phyloP scores from a whole-genome alignment of 805 yeast genomes.

The Cyberlindnera samutprakarnensis region DNA sequence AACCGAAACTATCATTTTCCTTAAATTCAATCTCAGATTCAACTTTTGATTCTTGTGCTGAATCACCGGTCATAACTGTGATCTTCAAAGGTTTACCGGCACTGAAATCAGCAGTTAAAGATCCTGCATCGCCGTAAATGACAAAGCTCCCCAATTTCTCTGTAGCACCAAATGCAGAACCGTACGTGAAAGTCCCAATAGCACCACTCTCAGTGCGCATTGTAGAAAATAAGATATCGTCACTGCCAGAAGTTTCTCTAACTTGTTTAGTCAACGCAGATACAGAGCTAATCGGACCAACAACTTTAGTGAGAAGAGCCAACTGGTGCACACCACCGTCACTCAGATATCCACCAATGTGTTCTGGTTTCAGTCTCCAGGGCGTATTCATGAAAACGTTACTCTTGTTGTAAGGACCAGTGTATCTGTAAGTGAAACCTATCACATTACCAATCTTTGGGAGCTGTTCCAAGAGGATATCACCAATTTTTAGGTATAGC shows the following conservation, averaged over 20 bases:
- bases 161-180: conserved; percentile 60
- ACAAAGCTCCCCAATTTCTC: conserved; percentile 59
- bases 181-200: conserved; percentile 26
- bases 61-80: conserved; percentile 27
- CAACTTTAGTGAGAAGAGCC: conserved; percentile 73
- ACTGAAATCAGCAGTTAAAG: conserved; percentile 60
- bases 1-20: conserved; percentile 46
- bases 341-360: conserved; percentile 84
- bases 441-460: conserved; percentile 65
- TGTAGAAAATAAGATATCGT: conserved; percentile 73
- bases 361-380: conserved; percentile 90
- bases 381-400: conserved; percentile 61
- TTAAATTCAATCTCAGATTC: conserved; percentile 22
- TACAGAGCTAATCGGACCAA: conserved; percentile 67
- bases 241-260: conserved; percentile 70
- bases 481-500: conserved; percentile 61
- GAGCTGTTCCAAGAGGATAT: conserved; percentile 46
- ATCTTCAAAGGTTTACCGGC: conserved; percentile 24
- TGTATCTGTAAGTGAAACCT: conserved; percentile 64
- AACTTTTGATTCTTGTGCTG: conserved; percentile 16
- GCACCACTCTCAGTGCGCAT: conserved; percentile 79
- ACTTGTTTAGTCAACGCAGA: conserved; percentile 76
- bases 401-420: conserved; percentile 59
- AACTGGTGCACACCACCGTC: conserved; percentile 98
- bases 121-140: conserved; percentile 76